Evolutionary conservation across 768 basidiomycete species (phyloP).

Genomic region (Rhodotorula babjevae): DNA sequence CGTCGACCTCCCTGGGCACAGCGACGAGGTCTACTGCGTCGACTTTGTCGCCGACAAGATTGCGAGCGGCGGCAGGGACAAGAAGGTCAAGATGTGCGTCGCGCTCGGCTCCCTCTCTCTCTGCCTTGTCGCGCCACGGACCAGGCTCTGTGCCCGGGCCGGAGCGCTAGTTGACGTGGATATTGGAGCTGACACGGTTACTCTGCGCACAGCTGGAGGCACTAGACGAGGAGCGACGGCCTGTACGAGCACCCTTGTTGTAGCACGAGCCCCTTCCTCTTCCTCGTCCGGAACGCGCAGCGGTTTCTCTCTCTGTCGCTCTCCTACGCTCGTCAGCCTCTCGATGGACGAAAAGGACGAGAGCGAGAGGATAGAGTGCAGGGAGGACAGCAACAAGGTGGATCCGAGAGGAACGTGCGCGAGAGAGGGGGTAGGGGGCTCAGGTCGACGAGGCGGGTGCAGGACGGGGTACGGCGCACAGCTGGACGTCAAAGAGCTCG

Average conservation of each 20-base stretch:
- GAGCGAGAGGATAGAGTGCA: neutral
- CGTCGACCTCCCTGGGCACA: slow-evolving; percentile 88
- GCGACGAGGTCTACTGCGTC: slow-evolving; percentile 97
- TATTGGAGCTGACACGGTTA: neutral
- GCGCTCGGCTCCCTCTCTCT: too few relatives aligned
- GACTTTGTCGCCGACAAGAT: slow-evolving; percentile 98
- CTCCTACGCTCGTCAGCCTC: too few relatives aligned
- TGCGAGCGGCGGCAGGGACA: slow-evolving; percentile 93
- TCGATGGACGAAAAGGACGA: neutral
- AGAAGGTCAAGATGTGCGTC: slow-evolving; percentile 83
- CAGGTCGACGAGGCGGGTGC: neutral
- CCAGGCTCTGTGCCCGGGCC: neutral
- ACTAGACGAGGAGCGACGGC: neutral
- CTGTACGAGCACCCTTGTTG: neutral
- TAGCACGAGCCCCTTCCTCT: neutral
- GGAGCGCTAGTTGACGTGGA: too few relatives aligned
- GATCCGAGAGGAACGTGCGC: too few relatives aligned
- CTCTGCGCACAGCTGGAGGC: neutral
- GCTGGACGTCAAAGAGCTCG: slow-evolving; percentile 46
- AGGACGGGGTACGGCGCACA: slow-evolving; percentile 4
- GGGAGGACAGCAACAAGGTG: too few relatives aligned
- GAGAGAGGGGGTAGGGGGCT: neutral
- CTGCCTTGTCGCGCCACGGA: neutral
- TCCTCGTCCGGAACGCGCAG: neutral
- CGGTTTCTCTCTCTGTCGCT: neutral